These are phyloP conservation scores for Poteriospumella lacustris DNA, from an alignment of 108 stramenopile species.

Conservation along the genomic window DNA sequence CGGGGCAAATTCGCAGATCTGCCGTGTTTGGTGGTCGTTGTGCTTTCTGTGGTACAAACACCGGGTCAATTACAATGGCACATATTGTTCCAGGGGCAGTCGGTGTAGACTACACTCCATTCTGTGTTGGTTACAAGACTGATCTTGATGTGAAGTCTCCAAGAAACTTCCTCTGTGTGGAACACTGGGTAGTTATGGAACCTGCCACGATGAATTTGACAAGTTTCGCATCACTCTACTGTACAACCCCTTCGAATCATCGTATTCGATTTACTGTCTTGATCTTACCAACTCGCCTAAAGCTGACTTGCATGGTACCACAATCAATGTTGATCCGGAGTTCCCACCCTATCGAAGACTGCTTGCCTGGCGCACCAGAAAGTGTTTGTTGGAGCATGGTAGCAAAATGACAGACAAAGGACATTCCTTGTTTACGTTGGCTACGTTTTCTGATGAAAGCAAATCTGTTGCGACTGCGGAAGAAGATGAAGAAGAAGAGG, in stretches of 20 bases:
- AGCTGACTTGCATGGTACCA: neutral
- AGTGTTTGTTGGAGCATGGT: neutral
- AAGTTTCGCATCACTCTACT: neutral
- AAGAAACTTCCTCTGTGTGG: neutral
- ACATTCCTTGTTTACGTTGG: too few relatives aligned
- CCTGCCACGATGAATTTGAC: neutral
- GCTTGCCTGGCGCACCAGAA: neutral
- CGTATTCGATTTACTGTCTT: neutral
- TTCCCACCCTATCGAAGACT: neutral
- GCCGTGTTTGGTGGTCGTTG: too few relatives aligned
- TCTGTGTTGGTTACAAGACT: neutral
- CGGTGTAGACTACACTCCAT: neutral
- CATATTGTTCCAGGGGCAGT: neutral
- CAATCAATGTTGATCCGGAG: neutral
- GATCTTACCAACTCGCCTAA: neutral
- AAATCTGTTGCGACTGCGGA: too few relatives aligned
- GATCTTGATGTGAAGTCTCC: neutral
- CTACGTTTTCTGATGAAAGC: too few relatives aligned
- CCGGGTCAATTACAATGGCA: neutral
- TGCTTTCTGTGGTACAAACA: too few relatives aligned
- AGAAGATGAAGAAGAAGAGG: too few relatives aligned
- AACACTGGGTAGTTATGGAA: neutral
- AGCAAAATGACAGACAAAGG: neutral
- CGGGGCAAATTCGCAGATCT: too few relatives aligned
- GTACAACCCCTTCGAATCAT: neutral